Conservation (phyloP, 2,329 filamentous ascomycete species). For the Stagonosporopsis vannaccii region DNA sequence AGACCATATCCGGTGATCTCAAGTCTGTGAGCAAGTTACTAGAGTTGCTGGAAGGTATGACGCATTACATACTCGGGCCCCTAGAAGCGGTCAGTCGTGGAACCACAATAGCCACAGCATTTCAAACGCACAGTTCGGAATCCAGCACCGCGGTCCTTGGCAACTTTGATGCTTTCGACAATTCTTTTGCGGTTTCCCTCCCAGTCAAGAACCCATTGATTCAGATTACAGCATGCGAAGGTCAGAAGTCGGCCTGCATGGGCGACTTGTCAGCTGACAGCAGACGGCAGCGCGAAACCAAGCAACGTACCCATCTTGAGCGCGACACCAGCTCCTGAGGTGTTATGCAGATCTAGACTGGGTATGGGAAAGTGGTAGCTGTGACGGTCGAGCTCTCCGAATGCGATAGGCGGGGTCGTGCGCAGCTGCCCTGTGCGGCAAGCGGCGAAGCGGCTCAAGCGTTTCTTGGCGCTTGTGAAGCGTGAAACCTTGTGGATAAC, state of each 20-base stretch:
- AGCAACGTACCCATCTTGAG: slow-evolving; percentile 10
- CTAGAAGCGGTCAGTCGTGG: neutral
- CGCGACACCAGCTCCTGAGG: neutral
- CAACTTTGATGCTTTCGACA: slow-evolving; percentile 65
- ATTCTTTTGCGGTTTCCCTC: slow-evolving; percentile 70
- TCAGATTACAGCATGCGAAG: slow-evolving; percentile 42
- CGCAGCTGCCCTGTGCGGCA: slow-evolving; percentile 14
- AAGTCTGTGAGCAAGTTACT: slow-evolving; percentile 42
- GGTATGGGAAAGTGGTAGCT: slow-evolving; percentile 6
- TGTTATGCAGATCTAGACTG: neutral
- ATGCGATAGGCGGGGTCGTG: slow-evolving; percentile 14
- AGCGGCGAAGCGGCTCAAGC: slow-evolving; percentile 7
- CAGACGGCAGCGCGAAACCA: neutral
- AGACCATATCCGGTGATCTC: slow-evolving; percentile 43
- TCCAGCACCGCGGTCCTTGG: slow-evolving; percentile 54
- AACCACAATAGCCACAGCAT: too few relatives aligned
- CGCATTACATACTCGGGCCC: slow-evolving; percentile 13
- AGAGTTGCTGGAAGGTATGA: neutral
- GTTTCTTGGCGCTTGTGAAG: slow-evolving; percentile 15
- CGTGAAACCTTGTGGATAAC: neutral
- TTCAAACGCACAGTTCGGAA: slow-evolving; percentile 52
- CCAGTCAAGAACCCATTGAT: slow-evolving; percentile 39
- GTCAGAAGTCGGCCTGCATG: slow-evolving; percentile 31
- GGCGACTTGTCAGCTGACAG: neutral
- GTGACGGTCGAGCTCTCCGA: slow-evolving; percentile 12